Conservation (phyloP, 2,329 filamentous ascomycete genomes). For the Penicillium oxalicum region DNA sequence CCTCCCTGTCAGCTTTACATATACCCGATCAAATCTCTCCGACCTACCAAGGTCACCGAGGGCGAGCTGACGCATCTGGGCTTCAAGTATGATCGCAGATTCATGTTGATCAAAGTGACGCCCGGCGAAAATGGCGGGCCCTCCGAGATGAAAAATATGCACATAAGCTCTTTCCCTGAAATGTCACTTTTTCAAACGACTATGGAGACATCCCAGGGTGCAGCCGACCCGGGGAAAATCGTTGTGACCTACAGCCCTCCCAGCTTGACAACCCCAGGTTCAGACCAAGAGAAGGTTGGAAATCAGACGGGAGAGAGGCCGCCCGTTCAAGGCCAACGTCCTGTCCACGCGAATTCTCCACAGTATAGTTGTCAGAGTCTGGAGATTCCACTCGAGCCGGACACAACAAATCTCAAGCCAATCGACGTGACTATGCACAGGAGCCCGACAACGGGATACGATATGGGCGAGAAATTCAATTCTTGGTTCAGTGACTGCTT, state of each 20-base stretch:
- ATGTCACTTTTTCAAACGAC: slow-evolving; percentile 60
- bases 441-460: slow-evolving; percentile 54
- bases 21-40: slow-evolving; percentile 70
- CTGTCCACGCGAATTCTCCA: no score
- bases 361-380: slow-evolving; percentile 30
- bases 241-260: slow-evolving; percentile 37
- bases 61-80: slow-evolving; percentile 57
- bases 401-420: slow-evolving; percentile 41
- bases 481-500: slow-evolving; percentile 64
- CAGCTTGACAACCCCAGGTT: not conserved
- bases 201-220: slow-evolving; percentile 34
- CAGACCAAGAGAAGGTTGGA: no score
- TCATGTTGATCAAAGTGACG: slow-evolving; percentile 60
- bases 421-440: slow-evolving; percentile 55
- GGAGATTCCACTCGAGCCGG: slow-evolving; percentile 54
- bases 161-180: slow-evolving; percentile 52
- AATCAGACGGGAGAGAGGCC: no score
- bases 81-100: slow-evolving; percentile 60
- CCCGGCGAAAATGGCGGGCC: slow-evolving; percentile 15
- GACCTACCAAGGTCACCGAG: slow-evolving; percentile 50
- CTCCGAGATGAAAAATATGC: slow-evolving; percentile 49
- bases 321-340: no score
- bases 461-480: slow-evolving; percentile 57
- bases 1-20: slow-evolving; percentile 52
- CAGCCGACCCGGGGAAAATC: slow-evolving; percentile 30